These are phyloP conservation scores for Astragalus membranaceus DNA, from an alignment of 306 rosid genomes.

Conservation along the genomic window DNA sequence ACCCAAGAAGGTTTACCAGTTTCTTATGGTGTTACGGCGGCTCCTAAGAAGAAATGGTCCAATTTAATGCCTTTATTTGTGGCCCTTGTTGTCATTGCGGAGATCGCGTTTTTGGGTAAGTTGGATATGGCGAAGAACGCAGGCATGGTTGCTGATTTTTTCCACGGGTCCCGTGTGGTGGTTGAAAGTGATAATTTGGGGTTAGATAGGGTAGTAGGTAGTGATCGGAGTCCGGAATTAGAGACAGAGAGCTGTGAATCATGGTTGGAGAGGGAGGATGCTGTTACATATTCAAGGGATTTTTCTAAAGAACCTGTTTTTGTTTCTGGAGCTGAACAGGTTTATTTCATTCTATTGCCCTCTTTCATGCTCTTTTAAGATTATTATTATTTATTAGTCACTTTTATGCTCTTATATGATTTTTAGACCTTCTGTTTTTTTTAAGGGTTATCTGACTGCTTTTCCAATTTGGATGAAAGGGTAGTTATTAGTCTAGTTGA, in stretches of 20 bases:
- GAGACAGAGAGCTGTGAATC: constrained; percentile 54
- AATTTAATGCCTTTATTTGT: constrained; percentile 59
- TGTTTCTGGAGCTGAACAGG: constrained; percentile 74
- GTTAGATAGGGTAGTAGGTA: constrained; percentile 20
- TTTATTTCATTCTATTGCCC: constrained; percentile 6
- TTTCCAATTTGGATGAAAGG: no score
- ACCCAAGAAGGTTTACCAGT: constrained; percentile 38
- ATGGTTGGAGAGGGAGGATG: constrained; percentile 82
- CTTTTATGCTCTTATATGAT: not conserved
- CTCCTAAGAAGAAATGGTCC: constrained; percentile 57
- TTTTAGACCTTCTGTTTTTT: no score
- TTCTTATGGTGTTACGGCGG: not conserved
- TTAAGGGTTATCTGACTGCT: no score
- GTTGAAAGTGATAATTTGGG: constrained; percentile 27
- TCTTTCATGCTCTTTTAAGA: not conserved
- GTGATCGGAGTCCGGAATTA: constrained; percentile 33
- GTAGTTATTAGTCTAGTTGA: no score
- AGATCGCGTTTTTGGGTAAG: constrained; percentile 75
- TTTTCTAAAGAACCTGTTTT: constrained; percentile 58
- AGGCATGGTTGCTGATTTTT: constrained; percentile 60
- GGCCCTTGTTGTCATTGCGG: constrained; percentile 68
- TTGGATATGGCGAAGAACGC: constrained; percentile 79
- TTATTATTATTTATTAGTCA: not conserved
- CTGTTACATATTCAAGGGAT: constrained; percentile 66
- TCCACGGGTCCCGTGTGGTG: constrained; percentile 36